A percentile compares a stretch with the other conserved stretches of the same genome.
Conservation (phyloP, 2,329 filamentous ascomycete genomes). For the Pseudocercospora vitis region DNA sequence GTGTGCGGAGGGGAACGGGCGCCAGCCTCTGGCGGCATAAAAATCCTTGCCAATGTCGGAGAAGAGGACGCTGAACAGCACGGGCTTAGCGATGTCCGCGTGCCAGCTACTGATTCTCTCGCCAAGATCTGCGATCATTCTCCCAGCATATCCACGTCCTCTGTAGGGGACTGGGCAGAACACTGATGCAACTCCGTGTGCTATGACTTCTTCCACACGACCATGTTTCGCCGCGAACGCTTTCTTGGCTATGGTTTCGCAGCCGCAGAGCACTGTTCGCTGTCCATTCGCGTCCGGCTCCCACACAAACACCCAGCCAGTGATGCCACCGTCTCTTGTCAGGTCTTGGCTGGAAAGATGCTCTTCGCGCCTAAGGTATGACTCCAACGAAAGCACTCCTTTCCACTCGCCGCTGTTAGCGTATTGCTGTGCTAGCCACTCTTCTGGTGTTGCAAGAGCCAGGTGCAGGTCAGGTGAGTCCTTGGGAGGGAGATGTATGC, state of each 20-base stretch:
- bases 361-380: slow-evolving; percentile 60
- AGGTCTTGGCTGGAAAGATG: slow-evolving; percentile 53
- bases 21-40: slow-evolving; percentile 77
- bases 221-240: slow-evolving; percentile 49
- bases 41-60: slow-evolving; percentile 84
- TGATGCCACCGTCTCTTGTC: slow-evolving; percentile 57
- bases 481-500: slow-evolving; percentile 45
- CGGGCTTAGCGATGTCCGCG: slow-evolving; percentile 45
- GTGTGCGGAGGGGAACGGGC: slow-evolving; percentile 70
- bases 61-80: slow-evolving; percentile 74
- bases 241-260: slow-evolving; percentile 56
- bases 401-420: slow-evolving; percentile 60
- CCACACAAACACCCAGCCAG: slow-evolving; percentile 61
- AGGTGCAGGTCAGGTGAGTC: slow-evolving; percentile 55
- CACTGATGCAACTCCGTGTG: slow-evolving; percentile 76
- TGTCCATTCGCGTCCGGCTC: slow-evolving; percentile 35
- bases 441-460: slow-evolving; percentile 55
- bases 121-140: slow-evolving; percentile 71
- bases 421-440: slow-evolving; percentile 53
- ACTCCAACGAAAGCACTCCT: slow-evolving; percentile 54
- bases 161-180: slow-evolving; percentile 68
- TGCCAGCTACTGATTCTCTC: slow-evolving; percentile 55
- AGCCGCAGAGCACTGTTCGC: slow-evolving; percentile 54
- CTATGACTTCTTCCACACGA: slow-evolving; percentile 56
- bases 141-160: slow-evolving; percentile 72